Evolutionary conservation across 352 stramenopile species (phyloP).

Genomic region (Globisporangium cystogenes): DNA sequence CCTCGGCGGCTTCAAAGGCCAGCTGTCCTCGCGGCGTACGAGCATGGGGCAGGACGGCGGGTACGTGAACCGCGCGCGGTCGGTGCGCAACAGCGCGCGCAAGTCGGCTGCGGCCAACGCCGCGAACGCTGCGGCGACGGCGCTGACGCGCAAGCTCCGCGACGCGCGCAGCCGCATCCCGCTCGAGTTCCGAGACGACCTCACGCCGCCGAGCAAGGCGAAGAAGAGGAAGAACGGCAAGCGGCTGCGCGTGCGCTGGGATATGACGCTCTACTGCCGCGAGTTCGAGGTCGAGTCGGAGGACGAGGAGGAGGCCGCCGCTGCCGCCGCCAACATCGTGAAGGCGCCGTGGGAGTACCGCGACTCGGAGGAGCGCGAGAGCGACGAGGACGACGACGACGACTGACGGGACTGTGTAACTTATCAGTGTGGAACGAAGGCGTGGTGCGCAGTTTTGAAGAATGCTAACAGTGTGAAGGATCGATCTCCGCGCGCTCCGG

Average conservation of each 20-base stretch:
- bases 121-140: constrained; percentile 16
- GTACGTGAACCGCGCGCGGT: constrained; percentile 37
- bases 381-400: constrained; percentile 39
- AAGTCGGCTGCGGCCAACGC: constrained; percentile 24
- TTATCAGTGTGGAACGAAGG: too few relatives aligned
- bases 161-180: constrained; percentile 50
- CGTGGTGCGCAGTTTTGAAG: background rate
- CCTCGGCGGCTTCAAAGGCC: constrained; percentile 55
- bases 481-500: too few relatives aligned
- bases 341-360: constrained; percentile 17
- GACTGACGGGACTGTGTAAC: constrained; percentile 1
- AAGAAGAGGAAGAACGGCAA: constrained; percentile 31
- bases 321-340: constrained; percentile 15
- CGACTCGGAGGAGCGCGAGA: constrained; percentile 12
- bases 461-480: background rate
- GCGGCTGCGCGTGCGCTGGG: constrained; percentile 38
- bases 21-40: constrained; percentile 29
- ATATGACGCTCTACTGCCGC: constrained; percentile 29
- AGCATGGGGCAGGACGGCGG: constrained; percentile 17
- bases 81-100: constrained; percentile 30
- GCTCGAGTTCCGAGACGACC: constrained; percentile 47
- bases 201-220: constrained; percentile 19
- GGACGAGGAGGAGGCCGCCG: constrained; percentile 32
- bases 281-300: constrained; percentile 64
- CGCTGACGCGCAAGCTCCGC: constrained; percentile 38